phyloP scores from a whole-genome alignment of 2,329 filamentous ascomycete species.

The Botrytis fragariae region DNA sequence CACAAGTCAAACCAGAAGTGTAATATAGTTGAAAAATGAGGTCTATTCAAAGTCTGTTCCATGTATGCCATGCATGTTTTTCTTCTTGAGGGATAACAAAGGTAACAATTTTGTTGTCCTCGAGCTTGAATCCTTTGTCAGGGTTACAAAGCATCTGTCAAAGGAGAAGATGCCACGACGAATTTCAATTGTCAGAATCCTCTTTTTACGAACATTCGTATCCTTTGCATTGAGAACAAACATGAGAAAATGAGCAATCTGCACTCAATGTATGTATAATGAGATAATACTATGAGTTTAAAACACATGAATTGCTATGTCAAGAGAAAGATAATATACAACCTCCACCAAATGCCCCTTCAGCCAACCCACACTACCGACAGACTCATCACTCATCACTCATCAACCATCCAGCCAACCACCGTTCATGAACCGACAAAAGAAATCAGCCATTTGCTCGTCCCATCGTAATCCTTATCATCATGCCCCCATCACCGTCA shows the following conservation, averaged over 20 bases:
- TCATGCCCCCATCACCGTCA: background rate
- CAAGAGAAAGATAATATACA: constrained; percentile 21
- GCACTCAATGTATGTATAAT: background rate
- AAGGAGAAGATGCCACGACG: background rate
- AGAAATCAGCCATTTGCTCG: background rate
- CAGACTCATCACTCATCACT: background rate
- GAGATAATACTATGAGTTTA: background rate
- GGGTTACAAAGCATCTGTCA: background rate
- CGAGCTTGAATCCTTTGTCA: background rate
- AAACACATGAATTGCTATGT: constrained; percentile 18
- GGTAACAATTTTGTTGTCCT: background rate
- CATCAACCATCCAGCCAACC: background rate
- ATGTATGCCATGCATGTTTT: background rate
- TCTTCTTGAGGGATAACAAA: background rate
- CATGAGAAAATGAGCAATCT: background rate
- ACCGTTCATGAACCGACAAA: background rate
- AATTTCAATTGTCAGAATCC: background rate
- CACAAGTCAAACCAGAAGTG: background rate
- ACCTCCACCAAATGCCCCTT: constrained; percentile 2
- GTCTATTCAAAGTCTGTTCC: background rate
- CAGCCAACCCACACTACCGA: background rate
- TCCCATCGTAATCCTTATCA: background rate
- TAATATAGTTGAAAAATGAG: background rate
- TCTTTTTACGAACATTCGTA: background rate
- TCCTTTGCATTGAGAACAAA: background rate